A percentile compares a stretch with the other conserved stretches of the same genome.
These are phyloP conservation scores for Taphrina flavorubra DNA, from an alignment of 1,139 yeast species.

Conservation along the genomic window DNA sequence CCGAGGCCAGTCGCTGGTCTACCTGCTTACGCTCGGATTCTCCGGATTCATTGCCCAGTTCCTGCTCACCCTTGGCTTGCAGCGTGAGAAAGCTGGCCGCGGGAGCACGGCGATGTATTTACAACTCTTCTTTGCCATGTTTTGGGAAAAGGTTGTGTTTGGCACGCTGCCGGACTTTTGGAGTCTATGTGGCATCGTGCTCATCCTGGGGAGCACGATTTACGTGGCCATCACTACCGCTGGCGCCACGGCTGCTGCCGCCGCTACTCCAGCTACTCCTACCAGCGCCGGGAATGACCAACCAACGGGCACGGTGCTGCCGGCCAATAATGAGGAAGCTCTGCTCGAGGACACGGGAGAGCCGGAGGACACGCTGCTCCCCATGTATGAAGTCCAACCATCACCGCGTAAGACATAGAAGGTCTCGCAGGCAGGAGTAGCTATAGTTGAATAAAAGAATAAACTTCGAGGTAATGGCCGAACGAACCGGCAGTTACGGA, in stretches of 20 bases:
- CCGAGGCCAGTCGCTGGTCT: slow-evolving; percentile 56
- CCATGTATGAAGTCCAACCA: slow-evolving; percentile 1
- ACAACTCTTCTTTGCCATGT: slow-evolving; percentile 76
- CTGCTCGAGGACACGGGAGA: slow-evolving; percentile 17
- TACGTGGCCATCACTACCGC: slow-evolving; percentile 61
- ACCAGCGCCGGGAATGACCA: not conserved
- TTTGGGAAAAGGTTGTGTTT: slow-evolving; percentile 77
- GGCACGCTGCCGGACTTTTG: slow-evolving; percentile 72
- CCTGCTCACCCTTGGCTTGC: slow-evolving; percentile 79
- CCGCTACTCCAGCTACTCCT: not conserved
- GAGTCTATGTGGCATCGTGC: slow-evolving; percentile 69
- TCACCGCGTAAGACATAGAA: slow-evolving; percentile 6
- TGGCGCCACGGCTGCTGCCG: not conserved
- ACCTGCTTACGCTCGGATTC: slow-evolving; percentile 67
- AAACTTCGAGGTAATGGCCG: no score
- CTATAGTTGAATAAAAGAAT: no score
- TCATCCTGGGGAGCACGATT: slow-evolving; percentile 71
- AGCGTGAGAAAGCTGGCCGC: slow-evolving; percentile 77
- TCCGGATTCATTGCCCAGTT: slow-evolving; percentile 85
- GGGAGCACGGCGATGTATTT: slow-evolving; percentile 77
- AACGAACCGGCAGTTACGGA: no score
- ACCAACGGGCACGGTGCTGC: not conserved
- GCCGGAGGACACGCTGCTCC: not conserved
- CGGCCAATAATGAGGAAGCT: slow-evolving; percentile 17
- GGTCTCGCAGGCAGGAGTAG: not conserved